Evolutionary conservation across 1,284 basidiomycete genomes (phyloP), one percentile per base, ranked within the genome.

Genomic region (Cutaneotrichosporon dermatis): DNA sequence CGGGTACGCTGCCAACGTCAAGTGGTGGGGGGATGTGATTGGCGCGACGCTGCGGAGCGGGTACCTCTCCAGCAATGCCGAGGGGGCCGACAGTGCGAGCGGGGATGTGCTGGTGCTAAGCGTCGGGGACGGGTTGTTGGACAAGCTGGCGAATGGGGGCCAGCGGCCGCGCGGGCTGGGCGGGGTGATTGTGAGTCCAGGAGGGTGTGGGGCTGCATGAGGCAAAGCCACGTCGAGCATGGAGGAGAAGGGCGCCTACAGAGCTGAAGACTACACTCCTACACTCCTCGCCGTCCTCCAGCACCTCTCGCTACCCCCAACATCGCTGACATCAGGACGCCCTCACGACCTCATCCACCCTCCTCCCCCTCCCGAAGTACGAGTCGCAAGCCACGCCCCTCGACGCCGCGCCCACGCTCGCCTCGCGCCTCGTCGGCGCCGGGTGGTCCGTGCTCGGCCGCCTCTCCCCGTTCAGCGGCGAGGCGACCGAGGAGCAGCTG

Each of bases 11-110:
- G 84, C 89, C 12, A 90, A 89, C 70, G 79, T 93, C 40, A 85
- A 88, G 59, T 96, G 92, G 92, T 97, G 94, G 93, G 83, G 83
- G 43, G 78, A 79, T 42, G 85, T 86, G 0, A 78, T 97, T 3
- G 83, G 87, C 63, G 81, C 82, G 11, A 76, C 87, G 6, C 82
- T 89, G 5, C 70, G 80, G 55, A 80, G 80, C 34, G 89, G 88
- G 1, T 80, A 84, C 72, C 53, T 36, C 2, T 8, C 9, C 39
- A 12, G 39, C 12, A 12, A 9, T 8, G 39, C 39, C 39, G 39
- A 40, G 39, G 8, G 9, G 39, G 39, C 8, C 39, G 39, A 40
- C 9, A 40, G 12, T 8, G 39, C 9, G 39, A 16, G 35, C 16
- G 44, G 34, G 12, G 83, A 87, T 65, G 79, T 82, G 56, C 80